Base-by-base conservation (phyloP, 495 filamentous ascomycete genomes). In the Amphirosellinia nigrospora region DNA sequence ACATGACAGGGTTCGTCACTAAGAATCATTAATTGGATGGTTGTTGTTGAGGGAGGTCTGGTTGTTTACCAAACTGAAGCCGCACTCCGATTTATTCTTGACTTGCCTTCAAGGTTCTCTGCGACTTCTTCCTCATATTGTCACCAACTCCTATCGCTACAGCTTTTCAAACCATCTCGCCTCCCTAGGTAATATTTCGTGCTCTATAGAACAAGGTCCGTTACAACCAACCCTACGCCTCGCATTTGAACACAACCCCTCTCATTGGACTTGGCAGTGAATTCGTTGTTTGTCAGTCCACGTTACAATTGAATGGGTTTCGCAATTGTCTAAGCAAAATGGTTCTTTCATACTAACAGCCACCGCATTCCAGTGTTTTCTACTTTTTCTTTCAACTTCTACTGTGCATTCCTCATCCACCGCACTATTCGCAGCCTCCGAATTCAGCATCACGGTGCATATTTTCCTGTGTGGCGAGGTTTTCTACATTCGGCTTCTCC, bases 341-440 rank as follows among this genome's bases (percentile, higher is more conserved):
- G 60, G 13, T 50, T 48, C 73, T 73, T 73, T 72, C 61, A 72
- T 65, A 60, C 75, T 76, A 65, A 76, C 70, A 41, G 70, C 28
- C 65, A 64, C 64, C 58, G 39, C 72, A 73, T 78, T 73, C 72
- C 71, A 76, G 72, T 66, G 69, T 45, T 45, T 38, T n/a, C 41
- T 66, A 26, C 67, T 61, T 66, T 71, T 69, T 64, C 64, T 56
- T 74, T 69, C 63, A 64, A 53, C 61, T 68, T 46, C n/a, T n/a
- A n/a, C n/a, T n/a, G n/a, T 41, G 26, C 68, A 26, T 68, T 69
- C 52, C 61, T 66, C 70, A 46, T 50, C 45, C 56, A 15, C n/a
- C 19, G 26, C n/a, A 60, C 53, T 48, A n/a, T n/a, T 46, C 26
- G 39, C 64, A 26, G 32, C 1, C 36, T 43, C 46, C 63, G 45